Evolutionary conservation across 2,329 filamentous ascomycete species (phyloP).

Genomic region (Xylaria sp.): DNA sequence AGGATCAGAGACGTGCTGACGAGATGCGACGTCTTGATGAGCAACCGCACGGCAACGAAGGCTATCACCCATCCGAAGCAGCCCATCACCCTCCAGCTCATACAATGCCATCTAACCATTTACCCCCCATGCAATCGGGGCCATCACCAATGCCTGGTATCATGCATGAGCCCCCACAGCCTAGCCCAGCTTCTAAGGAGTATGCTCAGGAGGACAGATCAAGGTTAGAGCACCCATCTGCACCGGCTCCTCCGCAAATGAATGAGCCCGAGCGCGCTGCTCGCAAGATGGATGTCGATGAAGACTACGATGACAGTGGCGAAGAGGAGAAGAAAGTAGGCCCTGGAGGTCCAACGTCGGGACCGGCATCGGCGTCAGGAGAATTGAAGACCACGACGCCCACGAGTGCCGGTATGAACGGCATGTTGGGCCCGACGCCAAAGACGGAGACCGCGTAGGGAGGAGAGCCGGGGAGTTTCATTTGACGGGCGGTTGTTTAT

Average conservation of each 20-base stretch:
- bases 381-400: constrained; percentile 66
- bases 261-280: constrained; percentile 86
- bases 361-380: constrained; percentile 57
- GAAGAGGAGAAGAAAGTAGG: constrained; percentile 80
- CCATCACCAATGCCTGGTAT: constrained; percentile 65
- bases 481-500: background rate
- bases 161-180: constrained; percentile 63
- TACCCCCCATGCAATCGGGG: constrained; percentile 73
- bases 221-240: constrained; percentile 58
- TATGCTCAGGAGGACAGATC: constrained; percentile 68
- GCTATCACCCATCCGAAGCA: constrained; percentile 91
- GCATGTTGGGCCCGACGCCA: constrained; percentile 57
- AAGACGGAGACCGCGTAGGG: constrained; percentile 58
- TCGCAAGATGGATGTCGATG: constrained; percentile 95
- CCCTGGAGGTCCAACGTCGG: constrained; percentile 56
- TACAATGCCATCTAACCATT: constrained; percentile 64
- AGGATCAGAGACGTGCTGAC: constrained; percentile 70
- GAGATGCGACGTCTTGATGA: constrained; percentile 62
- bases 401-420: constrained; percentile 60
- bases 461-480: too few species aligned
- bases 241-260: constrained; percentile 59
- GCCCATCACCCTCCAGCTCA: constrained; percentile 82
- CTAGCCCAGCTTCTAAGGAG: constrained; percentile 61
- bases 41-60: constrained; percentile 75
- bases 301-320: constrained; percentile 95